phyloP scores from a whole-genome alignment of 805 yeast genomes.

The Wickerhamiella shivajii region DNA sequence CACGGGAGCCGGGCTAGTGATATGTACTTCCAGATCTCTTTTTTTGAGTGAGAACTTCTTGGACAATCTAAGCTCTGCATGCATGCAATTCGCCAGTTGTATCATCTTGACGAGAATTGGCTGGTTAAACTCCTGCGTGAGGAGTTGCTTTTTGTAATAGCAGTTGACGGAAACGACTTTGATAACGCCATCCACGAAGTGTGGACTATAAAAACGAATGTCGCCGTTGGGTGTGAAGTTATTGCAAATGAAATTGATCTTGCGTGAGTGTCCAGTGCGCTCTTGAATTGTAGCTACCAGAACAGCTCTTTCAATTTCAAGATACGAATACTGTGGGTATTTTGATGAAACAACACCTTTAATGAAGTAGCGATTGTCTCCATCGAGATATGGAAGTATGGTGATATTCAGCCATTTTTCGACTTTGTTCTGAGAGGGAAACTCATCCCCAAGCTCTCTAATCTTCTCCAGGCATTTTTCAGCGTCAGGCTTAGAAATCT shows the following conservation, averaged over 20 bases:
- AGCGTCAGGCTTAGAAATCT: conserved; percentile 14
- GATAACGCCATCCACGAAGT: too few relatives aligned
- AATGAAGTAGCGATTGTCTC: conserved; percentile 27
- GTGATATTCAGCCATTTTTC: conserved; percentile 27
- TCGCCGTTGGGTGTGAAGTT: too few relatives aligned
- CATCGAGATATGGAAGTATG: conserved; percentile 28
- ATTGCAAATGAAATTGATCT: conserved; percentile 8
- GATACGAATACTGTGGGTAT: conserved; percentile 18
- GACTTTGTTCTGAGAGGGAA: conserved; percentile 21
- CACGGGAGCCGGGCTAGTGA: conserved; percentile 6
- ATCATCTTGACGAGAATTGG: conserved; percentile 12
- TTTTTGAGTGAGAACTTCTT: conserved; percentile 11
- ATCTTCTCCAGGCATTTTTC: conserved; percentile 16
- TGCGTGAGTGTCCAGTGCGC: conserved; percentile 7
- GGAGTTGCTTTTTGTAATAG: conserved; percentile 19
- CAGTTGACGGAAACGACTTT: too few relatives aligned
- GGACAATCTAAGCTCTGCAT: conserved; percentile 16
- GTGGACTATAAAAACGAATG: too few relatives aligned
- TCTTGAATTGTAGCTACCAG: conserved; percentile 10
- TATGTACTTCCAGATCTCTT: conserved; percentile 13
- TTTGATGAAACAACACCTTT: conserved; percentile 25
- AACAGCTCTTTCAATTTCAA: conserved; percentile 14
- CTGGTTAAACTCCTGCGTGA: conserved; percentile 17
- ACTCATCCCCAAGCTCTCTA: conserved; percentile 13
- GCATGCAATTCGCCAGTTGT: conserved; percentile 16